These are phyloP conservation scores for Saprolegnia parasitica DNA, from an alignment of 352 stramenopile genomes.

Conservation along the genomic window DNA sequence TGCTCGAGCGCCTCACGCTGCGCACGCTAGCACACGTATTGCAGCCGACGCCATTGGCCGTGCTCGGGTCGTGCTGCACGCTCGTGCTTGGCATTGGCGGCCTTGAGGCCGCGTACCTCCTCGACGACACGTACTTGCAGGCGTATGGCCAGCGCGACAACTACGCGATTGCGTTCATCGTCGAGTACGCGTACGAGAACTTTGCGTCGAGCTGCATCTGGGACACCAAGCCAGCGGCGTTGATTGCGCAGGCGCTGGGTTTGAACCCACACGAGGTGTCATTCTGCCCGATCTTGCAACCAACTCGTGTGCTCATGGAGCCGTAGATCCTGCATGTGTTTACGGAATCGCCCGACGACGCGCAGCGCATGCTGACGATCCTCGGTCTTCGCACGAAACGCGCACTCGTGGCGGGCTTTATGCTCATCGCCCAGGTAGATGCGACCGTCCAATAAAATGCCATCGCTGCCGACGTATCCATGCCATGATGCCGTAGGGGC, in stretches of 20 bases:
- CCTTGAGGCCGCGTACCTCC: background rate
- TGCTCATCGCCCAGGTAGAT: slow-evolving; percentile 54
- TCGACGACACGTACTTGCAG: background rate
- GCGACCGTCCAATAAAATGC: background rate
- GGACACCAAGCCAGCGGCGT: slow-evolving; percentile 42
- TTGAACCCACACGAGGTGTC: slow-evolving; percentile 35
- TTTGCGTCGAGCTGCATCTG: slow-evolving; percentile 63
- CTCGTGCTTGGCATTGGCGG: slow-evolving; percentile 1
- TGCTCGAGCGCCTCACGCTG: background rate
- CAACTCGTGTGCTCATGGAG: background rate
- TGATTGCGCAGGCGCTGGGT: slow-evolving; percentile 43
- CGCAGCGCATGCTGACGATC: slow-evolving; percentile 39
- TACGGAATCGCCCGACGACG: slow-evolving; percentile 36
- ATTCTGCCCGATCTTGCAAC: slow-evolving; percentile 5
- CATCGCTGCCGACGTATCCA: background rate
- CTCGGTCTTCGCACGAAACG: slow-evolving; percentile 43
- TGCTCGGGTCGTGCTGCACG: slow-evolving; percentile 10
- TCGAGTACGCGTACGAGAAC: slow-evolving; percentile 56
- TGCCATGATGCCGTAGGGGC: slow-evolving; percentile 2
- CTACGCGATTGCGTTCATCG: slow-evolving; percentile 43
- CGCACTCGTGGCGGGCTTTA: slow-evolving; percentile 54
- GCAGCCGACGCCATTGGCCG: background rate
- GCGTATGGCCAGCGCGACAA: background rate
- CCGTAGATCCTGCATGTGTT: slow-evolving; percentile 34
- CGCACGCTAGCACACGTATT: background rate